These are phyloP conservation scores for Orbilia ellipsospora DNA, from an alignment of 2,329 filamentous ascomycete species.

Conservation along the genomic window DNA sequence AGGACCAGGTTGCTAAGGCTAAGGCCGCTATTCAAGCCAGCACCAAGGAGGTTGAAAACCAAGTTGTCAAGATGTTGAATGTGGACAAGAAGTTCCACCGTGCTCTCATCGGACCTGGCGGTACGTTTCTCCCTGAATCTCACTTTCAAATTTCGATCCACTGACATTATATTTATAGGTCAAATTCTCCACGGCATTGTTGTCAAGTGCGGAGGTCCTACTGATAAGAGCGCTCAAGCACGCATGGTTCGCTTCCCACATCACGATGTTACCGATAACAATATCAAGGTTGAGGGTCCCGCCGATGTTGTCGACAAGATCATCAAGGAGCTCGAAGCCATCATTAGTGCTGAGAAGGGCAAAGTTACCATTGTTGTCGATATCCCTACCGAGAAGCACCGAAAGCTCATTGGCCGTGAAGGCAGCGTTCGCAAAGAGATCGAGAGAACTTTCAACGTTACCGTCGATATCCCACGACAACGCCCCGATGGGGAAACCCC, in stretches of 20 bases:
- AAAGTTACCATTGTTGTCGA: constrained; percentile 83
- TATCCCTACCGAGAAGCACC: constrained; percentile 88
- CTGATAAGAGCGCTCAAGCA: constrained; percentile 83
- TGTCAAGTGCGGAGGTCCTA: constrained; percentile 85
- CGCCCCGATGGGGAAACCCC: constrained; percentile 72
- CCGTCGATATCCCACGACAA: constrained; percentile 90
- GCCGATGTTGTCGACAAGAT: constrained; percentile 89
- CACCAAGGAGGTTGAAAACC: constrained; percentile 86
- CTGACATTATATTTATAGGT: constrained; percentile 44
- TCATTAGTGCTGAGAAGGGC: constrained; percentile 84
- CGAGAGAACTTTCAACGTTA: constrained; percentile 85
- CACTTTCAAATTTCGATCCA: neutral
- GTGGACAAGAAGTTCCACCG: constrained; percentile 96
- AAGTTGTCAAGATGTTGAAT: constrained; percentile 86
- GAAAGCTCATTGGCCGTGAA: constrained; percentile 88
- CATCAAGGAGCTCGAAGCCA: constrained; percentile 79
- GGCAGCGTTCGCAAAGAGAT: constrained; percentile 87
- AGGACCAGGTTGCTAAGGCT: constrained; percentile 87
- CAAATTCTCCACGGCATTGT: constrained; percentile 85
- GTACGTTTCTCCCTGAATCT: constrained; percentile 68
- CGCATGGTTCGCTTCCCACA: constrained; percentile 95
- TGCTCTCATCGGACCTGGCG: constrained; percentile 86
- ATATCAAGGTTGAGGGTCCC: constrained; percentile 88
- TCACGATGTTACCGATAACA: constrained; percentile 81
- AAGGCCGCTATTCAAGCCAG: constrained; percentile 85